Conservation (phyloP, 2,329 filamentous ascomycete genomes). For the Talaromyces piceae region DNA sequence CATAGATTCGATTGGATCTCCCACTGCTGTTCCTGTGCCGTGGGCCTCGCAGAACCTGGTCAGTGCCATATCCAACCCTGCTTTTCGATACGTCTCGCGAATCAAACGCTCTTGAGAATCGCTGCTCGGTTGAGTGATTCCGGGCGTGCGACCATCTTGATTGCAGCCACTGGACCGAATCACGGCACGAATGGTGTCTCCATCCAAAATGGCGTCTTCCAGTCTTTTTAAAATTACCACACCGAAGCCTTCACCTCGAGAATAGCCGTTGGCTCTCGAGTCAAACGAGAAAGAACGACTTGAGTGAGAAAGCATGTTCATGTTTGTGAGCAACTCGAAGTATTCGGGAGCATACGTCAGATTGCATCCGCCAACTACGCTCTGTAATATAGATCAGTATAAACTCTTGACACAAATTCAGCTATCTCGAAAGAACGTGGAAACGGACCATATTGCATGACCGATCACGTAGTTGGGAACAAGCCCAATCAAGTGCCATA, state of each 20-base stretch:
- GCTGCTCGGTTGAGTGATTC: constrained; percentile 22
- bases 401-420: too few species aligned
- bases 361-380: constrained; percentile 17
- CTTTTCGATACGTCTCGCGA: constrained; percentile 36
- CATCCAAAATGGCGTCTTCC: constrained; percentile 29
- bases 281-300: constrained; percentile 47
- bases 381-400: background rate
- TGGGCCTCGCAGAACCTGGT: constrained; percentile 33
- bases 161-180: constrained; percentile 31
- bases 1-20: constrained; percentile 16
- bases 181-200: constrained; percentile 41
- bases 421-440: background rate
- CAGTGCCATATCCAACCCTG: constrained; percentile 36
- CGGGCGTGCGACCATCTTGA: constrained; percentile 28
- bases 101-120: constrained; percentile 33
- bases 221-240: constrained; percentile 48
- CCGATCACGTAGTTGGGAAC: constrained; percentile 16
- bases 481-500: constrained; percentile 6
- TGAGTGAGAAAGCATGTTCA: constrained; percentile 41
- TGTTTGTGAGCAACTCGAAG: constrained; percentile 18
- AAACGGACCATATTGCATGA: background rate
- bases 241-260: constrained; percentile 54
- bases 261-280: constrained; percentile 53
- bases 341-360: constrained; percentile 28
- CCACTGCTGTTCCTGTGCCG: constrained; percentile 19